Base-by-base conservation (phyloP, 495 filamentous ascomycete species). In the Penicillium daleae region DNA sequence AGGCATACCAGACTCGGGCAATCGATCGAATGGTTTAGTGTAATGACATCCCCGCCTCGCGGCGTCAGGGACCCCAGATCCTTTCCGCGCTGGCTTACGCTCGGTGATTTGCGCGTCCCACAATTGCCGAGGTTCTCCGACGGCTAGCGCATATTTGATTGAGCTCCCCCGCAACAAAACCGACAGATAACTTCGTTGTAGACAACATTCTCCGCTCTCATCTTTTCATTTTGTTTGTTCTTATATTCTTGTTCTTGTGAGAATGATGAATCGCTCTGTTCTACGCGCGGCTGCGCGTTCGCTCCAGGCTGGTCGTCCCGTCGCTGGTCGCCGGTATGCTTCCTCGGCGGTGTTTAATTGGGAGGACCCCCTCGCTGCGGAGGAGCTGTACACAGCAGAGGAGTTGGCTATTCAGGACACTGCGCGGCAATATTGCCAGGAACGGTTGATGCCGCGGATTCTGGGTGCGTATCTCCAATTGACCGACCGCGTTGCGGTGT, bases 391-490 rank as follows among this genome's bases (percentile, higher is more conserved):
- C 64, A 96, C 92, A 12, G 90, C 93, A 68, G 96, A 99, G 59
- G 95, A 99, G 74, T 69, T 93, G 64, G 92, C 92, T 12, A 90
- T 98, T 55, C 83, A 90, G 27, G 92, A 97, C 62, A 97, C 90
- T 1, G 93, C 93, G 26, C 87, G 93, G 66, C 82, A 90, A 57
- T 99, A 98, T 70, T 97, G 93, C 74, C 96, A 97, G 76, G 93
- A 97, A 64, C 85, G 83, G 57, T 77, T 99, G 72, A 79, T 89
- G 54, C 95, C 95, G 8, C 83, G 95, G 50, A 89, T 99, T 57
- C 83, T 97, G 42, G 92, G 94, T 99, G 82, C 69, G 87, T 79
- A 9, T 54, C 64, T 21, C n/a, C 60, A 21, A 21, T 26, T 19
- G 21, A 35, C 13, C 24, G 31, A 13, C 31, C 35, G 27, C 15